phyloP scores from a whole-genome alignment of 2,329 filamentous ascomycete species.

The Zymoseptoria brevis region DNA sequence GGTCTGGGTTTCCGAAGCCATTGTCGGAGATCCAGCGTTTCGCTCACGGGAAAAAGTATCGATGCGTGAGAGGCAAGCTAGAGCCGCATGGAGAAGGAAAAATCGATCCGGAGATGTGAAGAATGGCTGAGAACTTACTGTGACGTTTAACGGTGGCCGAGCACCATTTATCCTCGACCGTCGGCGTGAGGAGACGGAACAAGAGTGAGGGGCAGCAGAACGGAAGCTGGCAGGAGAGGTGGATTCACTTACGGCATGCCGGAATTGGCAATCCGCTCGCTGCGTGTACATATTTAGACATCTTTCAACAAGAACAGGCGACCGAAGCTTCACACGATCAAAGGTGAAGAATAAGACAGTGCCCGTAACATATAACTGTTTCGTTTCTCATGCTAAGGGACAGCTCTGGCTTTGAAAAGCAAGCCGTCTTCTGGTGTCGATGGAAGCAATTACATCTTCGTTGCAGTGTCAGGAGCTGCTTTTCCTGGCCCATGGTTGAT shows the following conservation, averaged over 20 bases:
- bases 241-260: not conserved
- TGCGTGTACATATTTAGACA: not conserved
- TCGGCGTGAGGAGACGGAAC: not conserved
- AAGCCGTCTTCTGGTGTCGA: not conserved
- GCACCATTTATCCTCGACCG: not conserved
- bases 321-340: too few species aligned
- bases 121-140: not conserved
- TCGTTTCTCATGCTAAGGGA: not conserved
- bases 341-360: not conserved
- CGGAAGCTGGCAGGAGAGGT: not conserved
- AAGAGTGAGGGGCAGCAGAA: not conserved
- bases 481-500: constrained; percentile 14
- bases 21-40: not conserved
- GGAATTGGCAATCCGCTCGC: not conserved
- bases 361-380: not conserved
- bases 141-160: not conserved
- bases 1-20: constrained; percentile 20
- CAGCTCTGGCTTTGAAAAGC: not conserved
- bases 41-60: not conserved
- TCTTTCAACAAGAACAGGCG: too few species aligned
- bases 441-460: not conserved
- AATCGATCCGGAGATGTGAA: not conserved
- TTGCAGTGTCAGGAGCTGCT: not conserved
- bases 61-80: constrained; percentile 4
- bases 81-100: not conserved